Evolutionary conservation across 192 early-diverging fungal species (phyloP).

Genomic region (Gonapodya sp.): DNA sequence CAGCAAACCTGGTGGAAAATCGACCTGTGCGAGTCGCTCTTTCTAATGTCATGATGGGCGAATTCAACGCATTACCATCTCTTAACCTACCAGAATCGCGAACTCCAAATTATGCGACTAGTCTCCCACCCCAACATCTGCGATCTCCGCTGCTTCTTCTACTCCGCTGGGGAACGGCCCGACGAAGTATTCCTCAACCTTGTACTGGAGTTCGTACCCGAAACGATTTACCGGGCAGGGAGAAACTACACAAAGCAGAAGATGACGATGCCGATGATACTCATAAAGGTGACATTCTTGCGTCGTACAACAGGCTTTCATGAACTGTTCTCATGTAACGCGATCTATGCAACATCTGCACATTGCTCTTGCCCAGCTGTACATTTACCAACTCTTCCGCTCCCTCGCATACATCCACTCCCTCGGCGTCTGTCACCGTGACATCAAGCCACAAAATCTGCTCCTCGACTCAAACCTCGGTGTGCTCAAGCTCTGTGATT

Average conservation of each 20-base stretch:
- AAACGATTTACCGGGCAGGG: slow-evolving; percentile 90
- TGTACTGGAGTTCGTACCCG: slow-evolving; percentile 89
- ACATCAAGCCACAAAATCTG: slow-evolving; percentile 99
- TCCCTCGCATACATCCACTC: slow-evolving; percentile 94
- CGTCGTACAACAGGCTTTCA: no score
- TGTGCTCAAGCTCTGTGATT: slow-evolving; percentile 94
- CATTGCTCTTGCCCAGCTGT: slow-evolving; percentile 44
- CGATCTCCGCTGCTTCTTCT: slow-evolving; percentile 83
- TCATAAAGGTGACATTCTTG: slow-evolving; percentile 73
- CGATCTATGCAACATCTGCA: not conserved
- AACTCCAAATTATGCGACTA: slow-evolving; percentile 86
- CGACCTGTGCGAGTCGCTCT: no score
- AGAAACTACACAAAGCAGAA: slow-evolving; percentile 83
- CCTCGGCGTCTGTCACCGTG: slow-evolving; percentile 92
- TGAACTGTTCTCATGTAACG: no score
- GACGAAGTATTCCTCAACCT: slow-evolving; percentile 96
- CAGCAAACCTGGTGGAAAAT: no score
- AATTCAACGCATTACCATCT: no score
- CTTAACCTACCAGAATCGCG: slow-evolving; percentile 77
- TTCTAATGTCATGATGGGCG: no score
- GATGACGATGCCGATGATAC: slow-evolving; percentile 85
- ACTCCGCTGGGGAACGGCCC: slow-evolving; percentile 84
- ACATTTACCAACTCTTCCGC: slow-evolving; percentile 98
- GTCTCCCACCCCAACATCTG: slow-evolving; percentile 91
- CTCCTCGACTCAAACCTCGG: slow-evolving; percentile 80